phyloP scores from a whole-genome alignment of 2,329 filamentous ascomycete species.

The Cytospora mali region DNA sequence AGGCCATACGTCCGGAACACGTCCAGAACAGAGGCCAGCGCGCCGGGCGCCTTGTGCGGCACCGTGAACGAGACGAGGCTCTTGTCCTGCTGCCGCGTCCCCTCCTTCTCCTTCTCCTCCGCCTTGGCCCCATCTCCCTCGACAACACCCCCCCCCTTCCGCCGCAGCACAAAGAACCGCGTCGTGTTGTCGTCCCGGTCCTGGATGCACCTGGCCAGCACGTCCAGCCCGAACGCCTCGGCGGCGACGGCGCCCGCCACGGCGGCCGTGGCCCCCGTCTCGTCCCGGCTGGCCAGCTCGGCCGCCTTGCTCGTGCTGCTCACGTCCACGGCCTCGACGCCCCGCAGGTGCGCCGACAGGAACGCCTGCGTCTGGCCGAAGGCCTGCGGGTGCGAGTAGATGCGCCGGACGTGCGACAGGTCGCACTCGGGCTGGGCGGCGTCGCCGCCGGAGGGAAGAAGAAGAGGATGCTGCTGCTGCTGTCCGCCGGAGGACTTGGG shows the following conservation, averaged over 20 bases:
- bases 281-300: conserved; percentile 68
- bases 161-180: conserved; percentile 70
- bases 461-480: too few species aligned
- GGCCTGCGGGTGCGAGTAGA: conserved; percentile 94
- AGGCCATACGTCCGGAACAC: conserved; percentile 74
- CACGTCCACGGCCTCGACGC: conserved; percentile 79
- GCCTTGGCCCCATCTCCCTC: not conserved
- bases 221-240: conserved; percentile 64
- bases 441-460: too few species aligned
- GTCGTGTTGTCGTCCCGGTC: conserved; percentile 78
- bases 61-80: conserved; percentile 83
- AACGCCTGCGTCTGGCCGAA: conserved; percentile 89
- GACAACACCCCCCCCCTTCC: conserved; percentile 17
- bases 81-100: conserved; percentile 51
- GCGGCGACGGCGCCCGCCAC: conserved; percentile 79
- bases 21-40: conserved; percentile 76
- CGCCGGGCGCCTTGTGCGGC: conserved; percentile 75
- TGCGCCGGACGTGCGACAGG: conserved; percentile 66
- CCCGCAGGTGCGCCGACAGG: conserved; percentile 68
- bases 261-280: conserved; percentile 67
- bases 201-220: conserved; percentile 72
- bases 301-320: conserved; percentile 85
- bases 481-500: conserved; percentile 22
- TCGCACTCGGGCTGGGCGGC: conserved; percentile 49
- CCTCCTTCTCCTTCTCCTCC: not conserved